Evolutionary conservation across 2,329 filamentous ascomycete species (phyloP).

Genomic region (Thelonectria discophora): DNA sequence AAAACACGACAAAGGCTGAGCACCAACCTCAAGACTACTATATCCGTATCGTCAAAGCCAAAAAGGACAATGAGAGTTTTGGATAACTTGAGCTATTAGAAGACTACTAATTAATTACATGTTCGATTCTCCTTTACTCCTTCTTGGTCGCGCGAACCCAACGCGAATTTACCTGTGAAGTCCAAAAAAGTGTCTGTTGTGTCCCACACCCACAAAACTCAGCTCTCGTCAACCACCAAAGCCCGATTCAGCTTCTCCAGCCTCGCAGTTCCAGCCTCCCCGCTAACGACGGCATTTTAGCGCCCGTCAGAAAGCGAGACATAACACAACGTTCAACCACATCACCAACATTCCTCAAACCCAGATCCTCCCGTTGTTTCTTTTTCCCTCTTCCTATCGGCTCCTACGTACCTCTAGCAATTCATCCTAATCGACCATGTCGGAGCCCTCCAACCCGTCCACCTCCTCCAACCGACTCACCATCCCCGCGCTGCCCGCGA

Average conservation of each 20-base stretch:
- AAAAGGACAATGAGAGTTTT: not conserved
- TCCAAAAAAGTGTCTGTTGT: not conserved
- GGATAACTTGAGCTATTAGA: not conserved
- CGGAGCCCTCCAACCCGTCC: slow-evolving; percentile 29
- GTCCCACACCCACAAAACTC: not conserved
- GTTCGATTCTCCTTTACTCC: no score
- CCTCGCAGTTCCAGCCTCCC: slow-evolving; percentile 28
- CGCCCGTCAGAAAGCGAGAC: slow-evolving; percentile 5
- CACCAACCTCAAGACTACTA: not conserved
- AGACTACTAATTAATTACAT: not conserved
- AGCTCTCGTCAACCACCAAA: not conserved
- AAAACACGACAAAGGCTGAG: not conserved
- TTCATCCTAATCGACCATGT: slow-evolving; percentile 27
- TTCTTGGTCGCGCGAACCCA: slow-evolving; percentile 34
- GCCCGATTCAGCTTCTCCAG: slow-evolving; percentile 3
- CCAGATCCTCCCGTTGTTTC: not conserved
- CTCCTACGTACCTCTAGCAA: slow-evolving; percentile 5
- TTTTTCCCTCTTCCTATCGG: not conserved
- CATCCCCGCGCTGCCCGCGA: slow-evolving; percentile 38
- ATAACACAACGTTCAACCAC: not conserved
- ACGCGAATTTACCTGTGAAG: slow-evolving; percentile 29
- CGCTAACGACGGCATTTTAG: slow-evolving; percentile 25
- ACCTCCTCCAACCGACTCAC: slow-evolving; percentile 30
- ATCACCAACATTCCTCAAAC: not conserved
- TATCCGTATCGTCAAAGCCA: not conserved